Conservation (phyloP, 495 filamentous ascomycete genomes). For the Hypoxylon lienhwacheense region DNA sequence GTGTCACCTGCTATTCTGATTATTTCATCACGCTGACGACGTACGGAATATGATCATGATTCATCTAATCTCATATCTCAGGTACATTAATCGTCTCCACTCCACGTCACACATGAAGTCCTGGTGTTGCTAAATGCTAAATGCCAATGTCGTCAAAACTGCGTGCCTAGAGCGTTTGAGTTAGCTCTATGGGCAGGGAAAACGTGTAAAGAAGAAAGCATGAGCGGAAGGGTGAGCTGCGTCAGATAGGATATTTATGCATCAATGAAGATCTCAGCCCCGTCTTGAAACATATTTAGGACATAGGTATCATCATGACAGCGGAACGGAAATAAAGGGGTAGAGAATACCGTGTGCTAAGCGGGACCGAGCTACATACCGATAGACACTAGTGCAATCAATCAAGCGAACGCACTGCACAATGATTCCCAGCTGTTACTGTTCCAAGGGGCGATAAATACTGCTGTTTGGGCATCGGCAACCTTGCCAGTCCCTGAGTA, state of each 20-base stretch:
- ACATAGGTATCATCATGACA: conserved; percentile 37
- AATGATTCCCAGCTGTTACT: conserved; percentile 62
- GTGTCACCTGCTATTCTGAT: too few species aligned
- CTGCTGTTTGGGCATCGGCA: conserved; percentile 72
- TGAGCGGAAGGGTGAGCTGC: neutral
- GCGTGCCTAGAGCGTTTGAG: neutral
- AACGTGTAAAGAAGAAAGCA: neutral
- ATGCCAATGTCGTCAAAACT: neutral
- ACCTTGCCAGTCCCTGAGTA: conserved; percentile 73
- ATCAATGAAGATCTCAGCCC: conserved; percentile 41
- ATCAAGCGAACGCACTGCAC: conserved; percentile 35
- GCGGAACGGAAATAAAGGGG: neutral
- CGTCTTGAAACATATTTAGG: conserved; percentile 44
- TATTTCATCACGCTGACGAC: too few species aligned
- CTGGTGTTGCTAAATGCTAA: neutral
- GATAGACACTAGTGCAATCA: conserved; percentile 2
- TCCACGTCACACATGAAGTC: neutral
- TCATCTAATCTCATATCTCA: conserved; percentile 12
- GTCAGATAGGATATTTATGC: conserved; percentile 33
- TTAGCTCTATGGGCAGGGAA: conserved; percentile 3
- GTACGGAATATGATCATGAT: conserved; percentile 6
- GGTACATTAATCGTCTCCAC: neutral
- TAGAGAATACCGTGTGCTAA: neutral
- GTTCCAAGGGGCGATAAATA: conserved; percentile 82
- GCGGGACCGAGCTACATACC: conserved; percentile 10